A percentile compares a stretch with the other conserved stretches of the same genome.
Evolutionary conservation across 1,284 basidiomycete species (phyloP).

Genomic region (Leccinum pallidistipes): DNA sequence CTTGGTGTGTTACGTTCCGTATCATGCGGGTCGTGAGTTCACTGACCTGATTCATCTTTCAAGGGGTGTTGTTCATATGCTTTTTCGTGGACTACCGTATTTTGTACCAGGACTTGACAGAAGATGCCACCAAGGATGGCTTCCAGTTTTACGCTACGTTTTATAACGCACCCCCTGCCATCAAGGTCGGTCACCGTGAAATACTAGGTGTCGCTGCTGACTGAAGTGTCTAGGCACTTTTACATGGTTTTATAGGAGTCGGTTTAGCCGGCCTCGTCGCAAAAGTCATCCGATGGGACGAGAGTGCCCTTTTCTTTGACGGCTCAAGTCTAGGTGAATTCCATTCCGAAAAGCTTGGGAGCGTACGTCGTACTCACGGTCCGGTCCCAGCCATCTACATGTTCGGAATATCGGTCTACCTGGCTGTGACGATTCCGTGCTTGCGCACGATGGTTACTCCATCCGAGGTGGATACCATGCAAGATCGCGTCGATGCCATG

Average conservation of each 20-base stretch:
- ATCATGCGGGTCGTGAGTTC: conserved; percentile 1
- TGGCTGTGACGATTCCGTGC: conserved; percentile 75
- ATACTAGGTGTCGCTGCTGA: neutral
- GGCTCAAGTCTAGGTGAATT: conserved; percentile 75
- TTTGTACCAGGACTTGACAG: conserved; percentile 65
- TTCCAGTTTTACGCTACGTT: conserved; percentile 89
- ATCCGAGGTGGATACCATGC: conserved; percentile 53
- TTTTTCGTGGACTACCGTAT: conserved; percentile 85
- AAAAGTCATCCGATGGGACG: conserved; percentile 84
- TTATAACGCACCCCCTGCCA: conserved; percentile 86
- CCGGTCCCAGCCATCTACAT: conserved; percentile 62
- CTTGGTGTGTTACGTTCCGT: conserved; percentile 48
- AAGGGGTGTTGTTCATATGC: conserved; percentile 87
- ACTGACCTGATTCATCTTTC: conserved; percentile 1
- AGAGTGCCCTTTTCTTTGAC: conserved; percentile 91
- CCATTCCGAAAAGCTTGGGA: neutral
- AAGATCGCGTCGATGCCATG: conserved; percentile 75
- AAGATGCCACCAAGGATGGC: conserved; percentile 68
- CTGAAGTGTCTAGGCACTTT: conserved; percentile 56
- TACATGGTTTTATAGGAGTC: conserved; percentile 80
- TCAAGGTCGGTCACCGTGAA: conserved; percentile 60
- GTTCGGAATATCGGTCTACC: conserved; percentile 75
- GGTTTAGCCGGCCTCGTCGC: conserved; percentile 71
- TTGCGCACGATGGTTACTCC: conserved; percentile 72
- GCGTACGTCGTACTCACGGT: conserved; percentile 11